Base-by-base conservation (phyloP, 257 asterid genomes). In the Primulina huaijiensis region DNA sequence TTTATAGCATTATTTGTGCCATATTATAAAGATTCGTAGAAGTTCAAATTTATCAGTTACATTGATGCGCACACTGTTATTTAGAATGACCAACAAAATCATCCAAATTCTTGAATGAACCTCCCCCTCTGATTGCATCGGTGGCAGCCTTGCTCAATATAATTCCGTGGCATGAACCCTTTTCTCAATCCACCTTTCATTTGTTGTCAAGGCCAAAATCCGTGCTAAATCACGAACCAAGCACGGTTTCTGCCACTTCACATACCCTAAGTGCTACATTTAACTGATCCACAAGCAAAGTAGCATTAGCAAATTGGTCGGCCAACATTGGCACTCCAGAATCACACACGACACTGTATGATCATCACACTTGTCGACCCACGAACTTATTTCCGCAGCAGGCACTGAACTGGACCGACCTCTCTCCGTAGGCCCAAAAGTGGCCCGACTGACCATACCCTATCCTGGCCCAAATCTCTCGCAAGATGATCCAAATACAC, bases 401-500 rank as follows among this genome's bases (percentile, higher is more conserved):
- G 27, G 7, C 1, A 73, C 66, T 6, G 86, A 67, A 65, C 77
- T 80, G 29, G 90, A 33, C 16, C 95, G 85, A 5, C 86, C 95
- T 70, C 92, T 69, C 73, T 79, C 82, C 0, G 62, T 52, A 1
- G 76, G 79, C 37, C 79, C 84, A 81, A 38, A n/a, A 86, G 67
- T 0, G 96, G 96, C 65, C 97, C 96, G 5, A 87, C 66, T 9
- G 95, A 71, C 95, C 92, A 91, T 0, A 89, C 71, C 52, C 95
- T 74, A 3, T 70, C 62, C 31, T 84, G 88, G 35, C 91, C 90
- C 78, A 84, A 61, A 16, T 72, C 62, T 17, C 75, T 79, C 3
- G 25, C 73, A 2, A 82, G 27, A 58, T 82, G 66, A 16, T 84
- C 84, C 74, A 89, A 71, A 67, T 85, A 81, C 10, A 56, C 65